phyloP scores from a whole-genome alignment of 2,329 filamentous ascomycete genomes.

The Aspergillus carbonarius region DNA sequence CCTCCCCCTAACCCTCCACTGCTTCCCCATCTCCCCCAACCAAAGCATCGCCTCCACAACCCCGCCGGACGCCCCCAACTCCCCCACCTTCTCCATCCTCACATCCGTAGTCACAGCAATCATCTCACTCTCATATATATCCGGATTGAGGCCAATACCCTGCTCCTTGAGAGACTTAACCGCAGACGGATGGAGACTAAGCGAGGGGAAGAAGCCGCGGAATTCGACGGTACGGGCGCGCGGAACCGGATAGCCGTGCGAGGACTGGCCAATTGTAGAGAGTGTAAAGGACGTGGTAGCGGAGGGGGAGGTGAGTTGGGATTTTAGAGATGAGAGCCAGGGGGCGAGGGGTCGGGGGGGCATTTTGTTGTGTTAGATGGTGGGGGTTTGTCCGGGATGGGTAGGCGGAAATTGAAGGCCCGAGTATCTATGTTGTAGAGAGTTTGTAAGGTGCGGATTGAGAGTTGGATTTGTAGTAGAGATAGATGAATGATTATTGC shows the following conservation, averaged over 20 bases:
- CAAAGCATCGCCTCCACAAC: slow-evolving; percentile 82
- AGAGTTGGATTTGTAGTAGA: neutral
- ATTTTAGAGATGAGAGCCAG: slow-evolving; percentile 28
- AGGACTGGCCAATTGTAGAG: slow-evolving; percentile 23
- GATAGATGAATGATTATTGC: neutral
- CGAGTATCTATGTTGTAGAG: neutral
- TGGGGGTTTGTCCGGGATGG: no score
- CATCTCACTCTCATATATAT: slow-evolving; percentile 71
- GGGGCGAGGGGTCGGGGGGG: slow-evolving; percentile 20
- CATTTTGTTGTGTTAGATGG: slow-evolving; percentile 14
- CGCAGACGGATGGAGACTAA: slow-evolving; percentile 65
- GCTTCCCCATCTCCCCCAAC: slow-evolving; percentile 66
- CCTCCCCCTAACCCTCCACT: slow-evolving; percentile 80
- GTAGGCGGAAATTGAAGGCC: neutral
- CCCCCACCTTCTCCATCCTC: slow-evolving; percentile 77
- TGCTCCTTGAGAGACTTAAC: slow-evolving; percentile 62
- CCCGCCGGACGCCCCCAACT: slow-evolving; percentile 68
- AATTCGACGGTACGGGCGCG: slow-evolving; percentile 69
- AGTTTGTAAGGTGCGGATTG: neutral
- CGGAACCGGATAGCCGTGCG: slow-evolving; percentile 23
- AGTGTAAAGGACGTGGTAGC: slow-evolving; percentile 29
- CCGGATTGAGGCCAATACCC: slow-evolving; percentile 56
- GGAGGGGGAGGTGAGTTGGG: slow-evolving; percentile 24
- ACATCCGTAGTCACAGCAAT: slow-evolving; percentile 83
- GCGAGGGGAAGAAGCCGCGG: slow-evolving; percentile 76